Conservation (phyloP, 257 asterid genomes). For the Gentiana straminea region DNA sequence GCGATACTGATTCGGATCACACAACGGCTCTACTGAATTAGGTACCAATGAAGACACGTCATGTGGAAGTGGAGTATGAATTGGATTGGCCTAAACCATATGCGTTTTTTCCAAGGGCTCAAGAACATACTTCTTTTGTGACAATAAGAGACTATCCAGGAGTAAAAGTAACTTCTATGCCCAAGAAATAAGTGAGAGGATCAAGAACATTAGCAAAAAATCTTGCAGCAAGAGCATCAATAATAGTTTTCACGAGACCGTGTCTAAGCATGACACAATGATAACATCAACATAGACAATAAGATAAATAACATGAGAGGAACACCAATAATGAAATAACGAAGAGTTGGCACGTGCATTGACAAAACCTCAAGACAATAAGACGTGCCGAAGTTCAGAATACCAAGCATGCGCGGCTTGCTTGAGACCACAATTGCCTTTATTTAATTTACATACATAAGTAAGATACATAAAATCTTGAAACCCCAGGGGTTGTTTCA, state of each 20-base stretch:
- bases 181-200: not conserved
- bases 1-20: conserved; percentile 1
- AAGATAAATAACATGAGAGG: not conserved
- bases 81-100: not conserved
- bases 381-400: not conserved
- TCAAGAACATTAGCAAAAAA: not conserved
- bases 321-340: not conserved
- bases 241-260: not conserved
- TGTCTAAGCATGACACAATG: not conserved
- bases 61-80: not conserved
- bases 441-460: not conserved
- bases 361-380: not conserved
- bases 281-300: not conserved
- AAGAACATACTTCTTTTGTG: too few species aligned
- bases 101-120: too few species aligned
- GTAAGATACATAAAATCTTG: not conserved
- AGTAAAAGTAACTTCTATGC: not conserved
- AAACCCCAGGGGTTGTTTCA: not conserved
- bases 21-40: not conserved
- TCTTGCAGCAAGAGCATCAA: not conserved
- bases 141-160: too few species aligned
- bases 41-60: not conserved
- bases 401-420: not conserved
- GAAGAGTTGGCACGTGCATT: not conserved
- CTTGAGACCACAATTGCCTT: not conserved